Evolutionary conservation across 1,139 yeast species (phyloP).

Genomic region (Geotrichum reessii): DNA sequence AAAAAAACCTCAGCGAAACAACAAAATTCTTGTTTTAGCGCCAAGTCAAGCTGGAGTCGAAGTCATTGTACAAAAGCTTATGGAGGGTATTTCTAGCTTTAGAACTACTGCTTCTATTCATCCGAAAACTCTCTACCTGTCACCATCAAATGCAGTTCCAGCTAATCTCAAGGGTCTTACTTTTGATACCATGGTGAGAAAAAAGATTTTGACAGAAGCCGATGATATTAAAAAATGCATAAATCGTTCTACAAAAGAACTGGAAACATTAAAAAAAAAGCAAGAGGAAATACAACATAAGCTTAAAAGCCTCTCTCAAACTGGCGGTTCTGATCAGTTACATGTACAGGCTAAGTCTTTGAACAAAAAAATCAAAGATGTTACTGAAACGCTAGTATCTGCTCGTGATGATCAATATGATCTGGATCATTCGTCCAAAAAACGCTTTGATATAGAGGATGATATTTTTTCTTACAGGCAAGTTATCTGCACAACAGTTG

Average conservation of each 20-base stretch:
- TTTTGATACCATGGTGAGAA: neutral
- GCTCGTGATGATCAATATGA: slow-evolving; percentile 64
- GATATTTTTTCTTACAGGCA: slow-evolving; percentile 71
- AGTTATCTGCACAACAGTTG: slow-evolving; percentile 82
- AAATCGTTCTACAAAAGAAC: too few species aligned
- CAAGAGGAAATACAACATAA: neutral
- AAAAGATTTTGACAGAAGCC: neutral
- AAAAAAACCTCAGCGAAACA: neutral
- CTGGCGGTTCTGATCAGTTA: neutral
- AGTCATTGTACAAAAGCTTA: neutral
- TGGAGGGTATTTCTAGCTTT: neutral
- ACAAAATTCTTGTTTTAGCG: neutral
- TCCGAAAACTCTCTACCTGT: neutral
- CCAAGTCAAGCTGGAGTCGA: neutral
- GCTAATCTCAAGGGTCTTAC: neutral
- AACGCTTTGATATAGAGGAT: slow-evolving; percentile 38
- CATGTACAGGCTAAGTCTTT: neutral
- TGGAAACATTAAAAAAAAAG: neutral
- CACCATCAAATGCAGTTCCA: neutral
- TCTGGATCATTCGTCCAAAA: neutral
- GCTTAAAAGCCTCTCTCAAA: too few species aligned
- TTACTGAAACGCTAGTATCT: slow-evolving; percentile 26
- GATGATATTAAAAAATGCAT: neutral
- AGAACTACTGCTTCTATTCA: neutral
- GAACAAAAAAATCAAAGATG: neutral